Conservation (phyloP, 129 eudicot species). For the Pseudognaphalium luteoalbum region DNA sequence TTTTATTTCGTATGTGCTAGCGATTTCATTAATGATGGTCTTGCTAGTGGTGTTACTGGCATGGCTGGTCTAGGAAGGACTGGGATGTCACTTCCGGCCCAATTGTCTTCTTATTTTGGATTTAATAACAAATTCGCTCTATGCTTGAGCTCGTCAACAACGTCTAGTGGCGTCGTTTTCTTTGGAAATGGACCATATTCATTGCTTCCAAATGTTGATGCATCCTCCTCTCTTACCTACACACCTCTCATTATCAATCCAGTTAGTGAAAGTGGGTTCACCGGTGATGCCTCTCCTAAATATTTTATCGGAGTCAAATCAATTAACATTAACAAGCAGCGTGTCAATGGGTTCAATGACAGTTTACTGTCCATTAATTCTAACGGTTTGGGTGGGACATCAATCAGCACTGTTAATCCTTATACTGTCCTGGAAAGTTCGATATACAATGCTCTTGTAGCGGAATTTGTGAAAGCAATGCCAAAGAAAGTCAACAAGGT, state of each 20-base stretch:
- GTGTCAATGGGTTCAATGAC: background rate
- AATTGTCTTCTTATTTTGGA: background rate
- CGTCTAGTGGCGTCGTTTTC: background rate
- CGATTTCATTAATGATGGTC: background rate
- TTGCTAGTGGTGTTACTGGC: conserved; percentile 5
- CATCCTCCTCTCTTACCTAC: conserved; percentile 1
- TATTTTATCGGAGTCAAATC: conserved; percentile 4
- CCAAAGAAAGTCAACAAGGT: background rate
- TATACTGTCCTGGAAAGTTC: background rate
- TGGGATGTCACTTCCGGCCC: background rate
- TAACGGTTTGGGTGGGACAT: background rate
- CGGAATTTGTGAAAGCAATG: background rate
- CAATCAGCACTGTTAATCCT: background rate
- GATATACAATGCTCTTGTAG: background rate
- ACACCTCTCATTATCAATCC: conserved; percentile 1
- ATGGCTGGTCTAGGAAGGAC: conserved; percentile 11
- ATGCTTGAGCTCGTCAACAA: conserved; percentile 5
- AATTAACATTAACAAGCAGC: background rate
- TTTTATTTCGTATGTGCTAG: background rate
- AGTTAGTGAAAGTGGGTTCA: background rate
- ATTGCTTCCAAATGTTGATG: conserved; percentile 8
- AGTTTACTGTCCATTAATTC: background rate
- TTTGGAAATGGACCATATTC: background rate
- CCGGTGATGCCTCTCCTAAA: background rate
- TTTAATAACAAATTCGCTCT: background rate